Conservation (phyloP, 441 rosid species). For the Viola pubescens region DNA sequence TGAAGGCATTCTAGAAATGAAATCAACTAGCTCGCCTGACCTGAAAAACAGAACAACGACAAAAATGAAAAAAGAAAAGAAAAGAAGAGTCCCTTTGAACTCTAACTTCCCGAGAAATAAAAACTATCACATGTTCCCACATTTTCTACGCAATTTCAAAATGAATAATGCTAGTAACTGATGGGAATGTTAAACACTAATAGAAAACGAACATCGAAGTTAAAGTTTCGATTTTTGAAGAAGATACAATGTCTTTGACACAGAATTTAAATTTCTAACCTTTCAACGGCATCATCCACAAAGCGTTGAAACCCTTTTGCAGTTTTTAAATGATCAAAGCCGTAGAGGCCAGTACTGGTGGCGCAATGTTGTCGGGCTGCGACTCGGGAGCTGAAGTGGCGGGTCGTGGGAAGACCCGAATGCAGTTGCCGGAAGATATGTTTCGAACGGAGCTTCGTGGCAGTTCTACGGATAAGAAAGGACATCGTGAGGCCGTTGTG, state of each 20-base stretch:
- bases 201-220: background rate
- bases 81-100: background rate
- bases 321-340: conserved; percentile 58
- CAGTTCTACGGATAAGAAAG: conserved; percentile 20
- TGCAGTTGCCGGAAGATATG: conserved; percentile 10
- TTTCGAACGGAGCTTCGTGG: conserved; percentile 13
- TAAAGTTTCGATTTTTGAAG: too few species aligned
- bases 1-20: conserved; percentile 60
- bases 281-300: conserved; percentile 87
- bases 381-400: conserved; percentile 30
- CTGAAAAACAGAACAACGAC: conserved; percentile 23
- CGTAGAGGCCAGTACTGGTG: conserved; percentile 70
- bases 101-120: background rate
- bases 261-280: conserved; percentile 24
- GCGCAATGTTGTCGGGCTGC: conserved; percentile 25
- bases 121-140: background rate
- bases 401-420: conserved; percentile 20
- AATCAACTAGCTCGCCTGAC: conserved; percentile 63
- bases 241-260: background rate
- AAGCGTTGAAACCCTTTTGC: conserved; percentile 77
- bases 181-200: too few species aligned
- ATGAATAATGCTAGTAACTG: too few species aligned
- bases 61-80: background rate
- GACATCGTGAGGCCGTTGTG: conserved; percentile 11
- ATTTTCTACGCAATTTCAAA: background rate